A percentile compares a stretch with the other conserved stretches of the same genome.
Conservation (phyloP, 352 stramenopile genomes). For the Globisporangium viniferum region DNA sequence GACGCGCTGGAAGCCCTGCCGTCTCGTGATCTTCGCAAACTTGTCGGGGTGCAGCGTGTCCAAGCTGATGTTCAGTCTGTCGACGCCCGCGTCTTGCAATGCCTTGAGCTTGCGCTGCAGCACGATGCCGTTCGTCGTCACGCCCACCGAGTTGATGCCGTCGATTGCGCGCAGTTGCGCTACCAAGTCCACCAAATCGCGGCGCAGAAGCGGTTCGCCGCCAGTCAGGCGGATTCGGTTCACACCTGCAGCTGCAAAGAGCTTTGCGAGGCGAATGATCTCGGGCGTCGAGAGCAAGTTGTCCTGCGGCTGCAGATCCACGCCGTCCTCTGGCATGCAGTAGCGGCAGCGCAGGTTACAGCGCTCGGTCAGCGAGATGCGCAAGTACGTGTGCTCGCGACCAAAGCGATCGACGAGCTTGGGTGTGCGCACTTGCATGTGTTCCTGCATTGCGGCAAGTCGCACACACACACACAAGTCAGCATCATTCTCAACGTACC, state of each 20-base stretch:
- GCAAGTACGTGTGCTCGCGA: constrained; percentile 92
- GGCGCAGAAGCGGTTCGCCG: constrained; percentile 85
- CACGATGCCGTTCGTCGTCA: constrained; percentile 97
- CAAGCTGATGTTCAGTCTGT: constrained; percentile 94
- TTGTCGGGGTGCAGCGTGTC: constrained; percentile 92
- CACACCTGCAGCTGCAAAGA: constrained; percentile 91
- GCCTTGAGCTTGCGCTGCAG: constrained; percentile 80
- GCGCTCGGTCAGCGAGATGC: constrained; percentile 94
- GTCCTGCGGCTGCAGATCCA: constrained; percentile 75
- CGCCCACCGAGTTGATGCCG: constrained; percentile 81
- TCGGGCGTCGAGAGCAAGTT: constrained; percentile 89
- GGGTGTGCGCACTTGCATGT: background rate
- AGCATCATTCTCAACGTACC: background rate
- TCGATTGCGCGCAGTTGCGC: constrained; percentile 51
- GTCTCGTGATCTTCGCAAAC: constrained; percentile 93
- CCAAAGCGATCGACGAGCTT: constrained; percentile 85
- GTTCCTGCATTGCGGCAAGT: constrained; percentile 6
- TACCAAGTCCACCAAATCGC: constrained; percentile 55
- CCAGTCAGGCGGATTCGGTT: constrained; percentile 95
- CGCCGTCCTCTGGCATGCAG: constrained; percentile 96
- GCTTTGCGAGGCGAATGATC: constrained; percentile 84
- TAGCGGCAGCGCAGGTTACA: constrained; percentile 97
- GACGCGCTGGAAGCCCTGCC: constrained; percentile 85
- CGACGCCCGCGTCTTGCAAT: constrained; percentile 83
- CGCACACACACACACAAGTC: background rate